phyloP scores from a whole-genome alignment of 2,329 filamentous ascomycete species.

The Penicillium olsonii region DNA sequence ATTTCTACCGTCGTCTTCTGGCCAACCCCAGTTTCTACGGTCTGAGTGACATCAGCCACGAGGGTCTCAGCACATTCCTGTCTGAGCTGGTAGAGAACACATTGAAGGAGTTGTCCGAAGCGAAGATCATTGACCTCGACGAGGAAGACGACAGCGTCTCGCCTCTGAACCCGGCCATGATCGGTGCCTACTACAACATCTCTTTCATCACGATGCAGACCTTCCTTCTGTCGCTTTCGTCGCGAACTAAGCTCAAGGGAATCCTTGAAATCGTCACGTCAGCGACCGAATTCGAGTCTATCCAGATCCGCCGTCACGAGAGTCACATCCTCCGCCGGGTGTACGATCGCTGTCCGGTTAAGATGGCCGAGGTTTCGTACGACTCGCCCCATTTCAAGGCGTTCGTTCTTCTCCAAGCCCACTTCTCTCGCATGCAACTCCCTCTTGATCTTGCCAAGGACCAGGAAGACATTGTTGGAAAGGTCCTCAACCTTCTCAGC shows the following conservation, averaged over 20 bases:
- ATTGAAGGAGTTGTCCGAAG: slow-evolving; percentile 83
- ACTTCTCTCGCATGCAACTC: slow-evolving; percentile 96
- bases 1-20: slow-evolving; percentile 92
- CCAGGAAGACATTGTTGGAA: slow-evolving; percentile 82
- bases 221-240: slow-evolving; percentile 85
- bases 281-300: slow-evolving; percentile 91
- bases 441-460: slow-evolving; percentile 95
- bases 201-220: slow-evolving; percentile 99
- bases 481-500: slow-evolving; percentile 83
- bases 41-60: slow-evolving; percentile 81
- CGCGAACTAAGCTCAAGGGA: slow-evolving; percentile 91
- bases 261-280: slow-evolving; percentile 96
- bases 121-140: slow-evolving; percentile 93
- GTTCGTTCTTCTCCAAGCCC: slow-evolving; percentile 93
- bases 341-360: slow-evolving; percentile 91
- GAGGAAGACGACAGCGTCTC: slow-evolving; percentile 88
- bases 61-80: slow-evolving; percentile 89
- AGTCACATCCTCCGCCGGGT: slow-evolving; percentile 84
- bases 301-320: slow-evolving; percentile 92
- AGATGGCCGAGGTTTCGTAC: slow-evolving; percentile 82
- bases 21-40: slow-evolving; percentile 98
- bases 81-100: slow-evolving; percentile 94
- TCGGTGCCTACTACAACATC: slow-evolving; percentile 98
- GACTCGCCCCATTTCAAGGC: slow-evolving; percentile 98
- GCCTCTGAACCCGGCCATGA: slow-evolving; percentile 95